phyloP scores from a whole-genome alignment of 192 early-diverging fungal species.

The Gonapodya prolifera region DNA sequence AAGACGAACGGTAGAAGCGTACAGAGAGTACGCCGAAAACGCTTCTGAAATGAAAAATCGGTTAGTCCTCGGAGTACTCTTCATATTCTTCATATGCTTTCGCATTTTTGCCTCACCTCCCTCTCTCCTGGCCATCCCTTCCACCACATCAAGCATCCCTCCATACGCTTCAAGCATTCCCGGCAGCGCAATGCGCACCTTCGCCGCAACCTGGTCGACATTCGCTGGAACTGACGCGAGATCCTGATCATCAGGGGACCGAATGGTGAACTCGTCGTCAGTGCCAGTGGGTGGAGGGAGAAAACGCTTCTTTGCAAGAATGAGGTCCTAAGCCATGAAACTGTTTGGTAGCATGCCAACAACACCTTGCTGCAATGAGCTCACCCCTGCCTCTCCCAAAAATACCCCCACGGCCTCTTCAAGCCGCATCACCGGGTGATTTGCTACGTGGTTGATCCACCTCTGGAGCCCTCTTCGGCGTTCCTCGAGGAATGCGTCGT shows the following conservation, averaged over 20 bases:
- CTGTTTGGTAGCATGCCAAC: too few species aligned
- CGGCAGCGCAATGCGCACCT: slow-evolving; percentile 27
- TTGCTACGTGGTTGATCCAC: slow-evolving; percentile 59
- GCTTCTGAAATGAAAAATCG: slow-evolving; percentile 9
- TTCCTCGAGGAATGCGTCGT: slow-evolving; percentile 56
- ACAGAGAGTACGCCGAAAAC: background rate
- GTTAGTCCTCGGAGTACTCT: slow-evolving; percentile 43
- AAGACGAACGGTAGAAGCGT: slow-evolving; percentile 20
- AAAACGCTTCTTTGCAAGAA: background rate
- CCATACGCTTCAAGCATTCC: slow-evolving; percentile 43
- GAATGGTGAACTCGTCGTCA: slow-evolving; percentile 39
- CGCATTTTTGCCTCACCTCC: slow-evolving; percentile 36
- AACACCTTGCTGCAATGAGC: too few species aligned
- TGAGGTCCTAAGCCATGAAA: background rate
- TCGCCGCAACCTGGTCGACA: slow-evolving; percentile 34
- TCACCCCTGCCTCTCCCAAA: slow-evolving; percentile 31
- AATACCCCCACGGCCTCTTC: slow-evolving; percentile 51
- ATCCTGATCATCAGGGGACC: slow-evolving; percentile 19
- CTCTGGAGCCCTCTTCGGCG: slow-evolving; percentile 53
- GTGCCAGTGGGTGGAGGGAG: background rate
- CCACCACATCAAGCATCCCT: slow-evolving; percentile 44
- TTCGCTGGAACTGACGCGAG: slow-evolving; percentile 32
- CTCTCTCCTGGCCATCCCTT: slow-evolving; percentile 42
- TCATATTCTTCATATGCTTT: slow-evolving; percentile 42
- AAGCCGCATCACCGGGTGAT: slow-evolving; percentile 56